Base-by-base conservation (phyloP, 441 rosid genomes). In the Euphorbia neoarborescens region DNA sequence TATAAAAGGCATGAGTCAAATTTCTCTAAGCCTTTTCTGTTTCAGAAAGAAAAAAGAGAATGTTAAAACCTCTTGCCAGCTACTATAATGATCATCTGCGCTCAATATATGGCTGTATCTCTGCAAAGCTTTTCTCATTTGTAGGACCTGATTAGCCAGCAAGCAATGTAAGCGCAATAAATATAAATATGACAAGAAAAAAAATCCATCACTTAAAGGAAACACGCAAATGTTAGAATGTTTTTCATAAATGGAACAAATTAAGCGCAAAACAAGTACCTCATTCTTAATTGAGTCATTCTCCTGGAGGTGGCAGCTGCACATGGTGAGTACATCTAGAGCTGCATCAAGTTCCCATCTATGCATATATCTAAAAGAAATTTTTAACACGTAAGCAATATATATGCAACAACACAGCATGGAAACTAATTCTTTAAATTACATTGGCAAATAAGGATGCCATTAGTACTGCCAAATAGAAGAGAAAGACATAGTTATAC, bases 261-360 rank as follows among this genome's bases (percentile, higher is more conserved):
- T 57, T n/a, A 19, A 37, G 15, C 32, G 42, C 37, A 54, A 20
- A 59, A 42, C 65, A 35, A 60, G 73, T 72, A 94, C 99, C 97
- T 94, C 92, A 79, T 73, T 75, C 74, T 87, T 87, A 66, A 85
- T 34, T 25, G 89, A 89, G 80, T 94, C 90, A 27, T 78, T 80
- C 68, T 85, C 82, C 73, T 83, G 77, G 69, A 90, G 89, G 84
- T 94, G 98, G 79, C 97, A 94, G 80, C 98, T 82, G 86, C 98
- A 94, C 99, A 94, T 94, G 67, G 98, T 92, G 74, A 94, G 98
- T 77, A 90, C 95, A 80, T 94, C 94, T 78, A 94, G 75, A 56
- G 96, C 98, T 32, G 93, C 90, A 80, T 89, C 84, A 65, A 90
- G 97, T 81, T 92, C 97, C 99, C 99, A 94, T 65, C 87, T 75